Evolutionary conservation across 2,329 filamentous ascomycete species (phyloP).

Genomic region (Curvularia sp.): DNA sequence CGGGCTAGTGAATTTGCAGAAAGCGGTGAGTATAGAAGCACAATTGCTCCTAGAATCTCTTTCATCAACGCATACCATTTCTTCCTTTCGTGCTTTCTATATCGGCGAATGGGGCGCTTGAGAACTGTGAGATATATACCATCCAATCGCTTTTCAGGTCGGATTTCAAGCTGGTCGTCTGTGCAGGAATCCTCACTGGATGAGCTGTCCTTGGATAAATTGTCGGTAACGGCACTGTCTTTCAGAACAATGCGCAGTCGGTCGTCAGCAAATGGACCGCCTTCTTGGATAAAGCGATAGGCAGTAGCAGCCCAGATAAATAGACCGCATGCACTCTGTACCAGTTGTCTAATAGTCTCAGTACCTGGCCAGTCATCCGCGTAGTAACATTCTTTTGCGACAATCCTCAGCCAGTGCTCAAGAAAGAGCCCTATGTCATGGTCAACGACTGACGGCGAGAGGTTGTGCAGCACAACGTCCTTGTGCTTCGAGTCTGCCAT

Average conservation of each 20-base stretch:
- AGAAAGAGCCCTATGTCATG: constrained; percentile 26
- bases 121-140: not conserved
- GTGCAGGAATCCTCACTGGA: too few species aligned
- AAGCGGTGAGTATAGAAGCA: constrained; percentile 8
- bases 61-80: not conserved
- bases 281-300: too few species aligned
- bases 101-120: not conserved
- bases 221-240: too few species aligned
- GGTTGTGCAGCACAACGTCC: constrained; percentile 25
- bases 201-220: too few species aligned
- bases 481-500: constrained; percentile 12
- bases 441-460: constrained; percentile 21
- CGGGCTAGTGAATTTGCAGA: not conserved
- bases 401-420: constrained; percentile 15
- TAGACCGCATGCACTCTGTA: too few species aligned
- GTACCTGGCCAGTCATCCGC: constrained; percentile 25
- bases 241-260: too few species aligned
- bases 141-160: constrained; percentile 6
- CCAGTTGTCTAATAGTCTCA: constrained; percentile 4
- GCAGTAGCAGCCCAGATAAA: too few species aligned
- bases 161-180: too few species aligned
- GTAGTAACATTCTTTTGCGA: not conserved
- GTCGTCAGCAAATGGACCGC: too few species aligned
- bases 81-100: not conserved
- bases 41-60: constrained; percentile 4